phyloP scores from a whole-genome alignment of 177 flowering plant species.

The Telopea speciosissima region DNA sequence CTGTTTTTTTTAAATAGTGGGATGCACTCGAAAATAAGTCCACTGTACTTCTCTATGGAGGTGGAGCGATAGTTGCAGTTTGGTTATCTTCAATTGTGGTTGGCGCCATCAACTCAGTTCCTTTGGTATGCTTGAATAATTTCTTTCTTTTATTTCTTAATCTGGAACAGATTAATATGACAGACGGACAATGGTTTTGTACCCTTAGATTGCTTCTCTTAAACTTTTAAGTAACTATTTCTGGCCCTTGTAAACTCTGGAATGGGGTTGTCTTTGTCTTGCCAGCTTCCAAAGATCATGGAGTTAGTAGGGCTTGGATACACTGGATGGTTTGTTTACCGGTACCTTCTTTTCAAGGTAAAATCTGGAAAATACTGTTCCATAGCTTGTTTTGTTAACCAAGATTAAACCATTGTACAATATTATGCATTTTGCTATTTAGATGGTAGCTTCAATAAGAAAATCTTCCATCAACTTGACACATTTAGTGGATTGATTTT shows the following conservation, averaged over 20 bases:
- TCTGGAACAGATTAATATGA: not conserved
- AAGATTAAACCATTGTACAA: not conserved
- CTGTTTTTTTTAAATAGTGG: slow-evolving; percentile 46
- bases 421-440: not conserved
- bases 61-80: slow-evolving; percentile 69
- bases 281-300: slow-evolving; percentile 75
- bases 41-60: slow-evolving; percentile 77
- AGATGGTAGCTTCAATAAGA: not conserved
- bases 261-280: not conserved
- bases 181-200: not conserved
- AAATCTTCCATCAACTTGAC: not conserved
- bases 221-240: not conserved
- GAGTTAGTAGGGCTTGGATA: slow-evolving; percentile 78
- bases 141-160: not conserved
- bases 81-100: slow-evolving; percentile 67
- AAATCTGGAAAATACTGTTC: not conserved
- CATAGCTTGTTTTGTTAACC: not conserved
- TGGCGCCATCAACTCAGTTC: slow-evolving; percentile 70
- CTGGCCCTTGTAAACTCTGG: not conserved
- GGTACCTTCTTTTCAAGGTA: slow-evolving; percentile 84
- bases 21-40: slow-evolving; percentile 92
- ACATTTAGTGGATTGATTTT: not conserved
- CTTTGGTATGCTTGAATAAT: slow-evolving; percentile 40
- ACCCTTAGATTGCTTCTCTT: not conserved
- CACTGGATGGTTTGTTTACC: slow-evolving; percentile 24